A percentile compares a stretch with the other conserved stretches of the same genome.
These are phyloP conservation scores for Dittrichia graveolens DNA, from an alignment of 129 eudicot species.

Conservation along the genomic window DNA sequence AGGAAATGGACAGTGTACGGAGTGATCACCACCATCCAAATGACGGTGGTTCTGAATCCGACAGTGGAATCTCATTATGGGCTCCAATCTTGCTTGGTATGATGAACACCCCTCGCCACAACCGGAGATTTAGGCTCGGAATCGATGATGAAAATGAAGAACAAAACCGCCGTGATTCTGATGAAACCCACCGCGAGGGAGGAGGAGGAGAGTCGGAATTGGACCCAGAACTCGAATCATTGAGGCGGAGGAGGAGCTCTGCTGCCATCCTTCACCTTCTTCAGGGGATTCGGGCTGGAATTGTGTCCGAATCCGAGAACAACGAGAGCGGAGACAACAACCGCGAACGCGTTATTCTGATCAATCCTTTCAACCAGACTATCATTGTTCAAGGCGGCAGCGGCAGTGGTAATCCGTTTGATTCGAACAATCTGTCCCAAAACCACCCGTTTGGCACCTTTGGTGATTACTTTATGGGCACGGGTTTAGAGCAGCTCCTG, in stretches of 20 bases:
- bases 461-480: constrained; percentile 77
- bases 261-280: constrained; percentile 65
- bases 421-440: constrained; percentile 29
- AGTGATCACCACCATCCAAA: constrained; percentile 13
- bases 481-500: constrained; percentile 65
- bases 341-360: constrained; percentile 53
- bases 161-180: constrained; percentile 18
- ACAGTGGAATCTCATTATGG: constrained; percentile 67
- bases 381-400: constrained; percentile 63
- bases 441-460: constrained; percentile 53
- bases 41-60: constrained; percentile 48
- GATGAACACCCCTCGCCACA: constrained; percentile 61
- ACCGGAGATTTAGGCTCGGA: constrained; percentile 42
- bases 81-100: constrained; percentile 78
- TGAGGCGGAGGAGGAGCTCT: constrained; percentile 60
- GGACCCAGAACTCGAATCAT: constrained; percentile 51
- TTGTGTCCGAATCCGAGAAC: constrained; percentile 37
- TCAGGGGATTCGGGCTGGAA: constrained; percentile 56
- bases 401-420: constrained; percentile 43
- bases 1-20: constrained; percentile 54
- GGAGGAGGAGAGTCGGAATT: constrained; percentile 44
- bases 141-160: constrained; percentile 37
- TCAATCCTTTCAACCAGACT: constrained; percentile 67
- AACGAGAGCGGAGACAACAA: constrained; percentile 23
- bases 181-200: constrained; percentile 3